phyloP scores from a whole-genome alignment of 2,329 filamentous ascomycete genomes.

The Tolypocladium ophioglossoides region DNA sequence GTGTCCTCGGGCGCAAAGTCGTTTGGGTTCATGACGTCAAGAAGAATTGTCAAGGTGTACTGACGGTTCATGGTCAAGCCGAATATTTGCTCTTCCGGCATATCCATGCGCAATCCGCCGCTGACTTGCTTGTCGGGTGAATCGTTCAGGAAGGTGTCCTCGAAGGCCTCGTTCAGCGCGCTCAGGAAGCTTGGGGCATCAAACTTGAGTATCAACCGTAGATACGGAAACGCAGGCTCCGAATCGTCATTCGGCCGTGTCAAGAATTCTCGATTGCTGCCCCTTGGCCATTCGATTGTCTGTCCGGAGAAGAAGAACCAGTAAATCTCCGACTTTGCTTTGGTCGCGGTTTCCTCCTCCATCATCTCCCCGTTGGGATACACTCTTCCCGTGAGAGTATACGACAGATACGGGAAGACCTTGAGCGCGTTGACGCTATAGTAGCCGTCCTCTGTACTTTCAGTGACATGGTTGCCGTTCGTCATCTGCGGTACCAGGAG shows the following conservation, averaged over 20 bases:
- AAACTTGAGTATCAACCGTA: constrained; percentile 75
- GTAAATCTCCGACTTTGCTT: constrained; percentile 82
- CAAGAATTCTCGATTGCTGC: constrained; percentile 46
- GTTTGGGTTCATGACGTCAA: constrained; percentile 75
- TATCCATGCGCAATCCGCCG: constrained; percentile 36
- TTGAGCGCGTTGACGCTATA: constrained; percentile 69
- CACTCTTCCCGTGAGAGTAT: constrained; percentile 77
- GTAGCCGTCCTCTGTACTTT: constrained; percentile 48
- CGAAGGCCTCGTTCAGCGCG: constrained; percentile 92
- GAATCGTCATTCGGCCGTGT: constrained; percentile 44
- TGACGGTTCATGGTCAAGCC: constrained; percentile 74
- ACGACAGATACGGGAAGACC: constrained; percentile 90
- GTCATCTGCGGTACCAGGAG: constrained; percentile 53
- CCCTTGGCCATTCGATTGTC: constrained; percentile 63
- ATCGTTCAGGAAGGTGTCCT: constrained; percentile 87
- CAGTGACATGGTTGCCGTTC: constrained; percentile 40
- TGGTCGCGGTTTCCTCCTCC: constrained; percentile 58
- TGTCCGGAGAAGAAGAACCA: constrained; percentile 88
- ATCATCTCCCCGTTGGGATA: constrained; percentile 79
- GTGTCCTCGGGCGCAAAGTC: constrained; percentile 73
- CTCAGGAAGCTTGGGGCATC: constrained; percentile 90
- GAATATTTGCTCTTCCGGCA: constrained; percentile 56
- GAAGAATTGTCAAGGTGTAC: constrained; percentile 80
- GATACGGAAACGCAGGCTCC: constrained; percentile 74
- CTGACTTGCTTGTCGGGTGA: constrained; percentile 52